Base-by-base conservation (phyloP, 352 stramenopile genomes). In the Phytophthora quininea region DNA sequence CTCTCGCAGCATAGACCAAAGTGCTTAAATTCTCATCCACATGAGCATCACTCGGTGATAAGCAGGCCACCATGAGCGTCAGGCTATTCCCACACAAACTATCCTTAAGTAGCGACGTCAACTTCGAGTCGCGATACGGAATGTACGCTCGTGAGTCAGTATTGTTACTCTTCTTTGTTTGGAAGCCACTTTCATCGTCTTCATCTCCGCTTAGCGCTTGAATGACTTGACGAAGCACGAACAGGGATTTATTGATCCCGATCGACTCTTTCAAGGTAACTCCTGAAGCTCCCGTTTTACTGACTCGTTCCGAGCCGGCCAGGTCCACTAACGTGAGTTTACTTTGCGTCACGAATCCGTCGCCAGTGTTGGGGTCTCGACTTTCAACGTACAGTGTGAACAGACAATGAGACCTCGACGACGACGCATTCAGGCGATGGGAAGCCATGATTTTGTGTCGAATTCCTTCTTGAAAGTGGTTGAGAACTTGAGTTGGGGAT, bases 261-360 rank as follows among this genome's bases (percentile, higher is more conserved):
- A 72, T 66, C 1, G 73, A 64, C 38, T 82, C 72, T 15, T 83
- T 77, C 19, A 78, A 67, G 33, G 70, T 71, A 27, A 32, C 9
- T 7, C 58, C 58, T 1, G 76, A 80, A n/a, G 84, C 61, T 29
- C 69, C 54, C 15, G 75, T 86, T 51, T 86, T 82, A 64, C 93
- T 90, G 86, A 91, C 97, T 53, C 96, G 96, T 66, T 97, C 91
- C 4, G 88, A 97, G 14, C 91, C 91, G 1, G 91, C 91, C 30
- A 97, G 75, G 67, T 97, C 91, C 29, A 97, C 91, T 6, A 97
- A 76, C 58, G 97, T 91, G 24, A 97, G 86, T 66, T 97, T 97
- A 62, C 88, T 89, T 53, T 82, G 80, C 15, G 80, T 68, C 7
- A 69, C 56, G 4, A 60, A 56, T 52, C 33, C 31, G 24, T 58